These are phyloP conservation scores for Dioszegia hungarica DNA, from an alignment of 768 basidiomycete species.

Conservation along the genomic window DNA sequence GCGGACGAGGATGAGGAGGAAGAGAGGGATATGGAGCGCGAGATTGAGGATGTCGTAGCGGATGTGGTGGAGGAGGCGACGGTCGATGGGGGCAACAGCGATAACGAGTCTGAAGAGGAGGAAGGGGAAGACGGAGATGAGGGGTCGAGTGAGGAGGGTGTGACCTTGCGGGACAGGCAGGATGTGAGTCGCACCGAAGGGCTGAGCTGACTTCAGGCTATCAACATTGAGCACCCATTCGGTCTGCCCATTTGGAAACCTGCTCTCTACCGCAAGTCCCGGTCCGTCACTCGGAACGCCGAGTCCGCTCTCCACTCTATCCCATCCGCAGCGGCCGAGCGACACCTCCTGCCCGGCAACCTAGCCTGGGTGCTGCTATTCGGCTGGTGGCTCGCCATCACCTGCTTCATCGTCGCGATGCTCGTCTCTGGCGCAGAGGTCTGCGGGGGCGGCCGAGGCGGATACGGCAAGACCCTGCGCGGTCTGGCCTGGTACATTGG, in stretches of 20 bases:
- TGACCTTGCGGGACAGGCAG: constrained; percentile 90
- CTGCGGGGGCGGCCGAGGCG: constrained; percentile 71
- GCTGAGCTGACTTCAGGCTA: constrained; percentile 51
- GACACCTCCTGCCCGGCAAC: constrained; percentile 89
- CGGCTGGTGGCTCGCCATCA: constrained; percentile 85
- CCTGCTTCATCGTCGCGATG: constrained; percentile 64
- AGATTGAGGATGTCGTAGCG: constrained; percentile 37
- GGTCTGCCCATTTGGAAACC: constrained; percentile 99
- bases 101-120: constrained; percentile 33
- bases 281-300: constrained; percentile 91
- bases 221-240: constrained; percentile 98
- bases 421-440: constrained; percentile 61
- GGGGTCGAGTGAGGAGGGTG: constrained; percentile 63
- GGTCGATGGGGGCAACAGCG: constrained; percentile 16
- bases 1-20: constrained; percentile 41
- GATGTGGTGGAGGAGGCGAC: constrained; percentile 35
- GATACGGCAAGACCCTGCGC: constrained; percentile 77
- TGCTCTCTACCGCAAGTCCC: constrained; percentile 93
- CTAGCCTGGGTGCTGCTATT: constrained; percentile 84
- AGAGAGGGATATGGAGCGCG: constrained; percentile 17
- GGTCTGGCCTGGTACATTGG: constrained; percentile 93
- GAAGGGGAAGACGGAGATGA: constrained; percentile 36
- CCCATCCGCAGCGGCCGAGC: constrained; percentile 87
- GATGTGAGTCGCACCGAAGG: constrained; percentile 57
- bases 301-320: constrained; percentile 88